Evolutionary conservation across 208 protist genomes (phyloP).

Genomic region (Acanthamoeba healyi): DNA sequence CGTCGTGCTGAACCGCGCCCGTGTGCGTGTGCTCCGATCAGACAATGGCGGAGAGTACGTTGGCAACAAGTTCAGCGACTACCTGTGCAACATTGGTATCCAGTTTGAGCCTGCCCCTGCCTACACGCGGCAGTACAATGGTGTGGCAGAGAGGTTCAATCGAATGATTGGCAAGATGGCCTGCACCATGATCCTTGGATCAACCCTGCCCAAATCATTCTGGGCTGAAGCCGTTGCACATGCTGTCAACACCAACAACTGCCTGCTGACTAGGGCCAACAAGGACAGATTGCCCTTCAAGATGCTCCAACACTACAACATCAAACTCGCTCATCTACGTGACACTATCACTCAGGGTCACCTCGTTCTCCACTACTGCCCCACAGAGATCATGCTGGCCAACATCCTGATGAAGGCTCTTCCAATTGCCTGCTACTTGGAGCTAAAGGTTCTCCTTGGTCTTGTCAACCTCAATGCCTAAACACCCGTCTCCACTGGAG

Average conservation of each 20-base stretch:
- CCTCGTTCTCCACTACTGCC: neutral
- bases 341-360: neutral
- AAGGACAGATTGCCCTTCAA: too few species aligned
- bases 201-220: neutral
- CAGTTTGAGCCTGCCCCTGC: neutral
- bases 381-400: neutral
- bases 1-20: neutral
- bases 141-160: neutral
- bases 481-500: too few species aligned
- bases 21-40: neutral
- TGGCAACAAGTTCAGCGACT: neutral
- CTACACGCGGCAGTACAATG: neutral
- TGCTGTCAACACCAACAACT: neutral
- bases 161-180: neutral
- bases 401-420: conserved; percentile 20
- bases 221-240: neutral
- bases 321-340: conserved; percentile 11
- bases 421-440: too few species aligned
- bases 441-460: neutral
- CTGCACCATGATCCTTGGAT: neutral
- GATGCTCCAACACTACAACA: conserved; percentile 51
- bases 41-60: neutral
- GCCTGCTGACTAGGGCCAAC: too few species aligned
- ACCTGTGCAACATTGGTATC: neutral
- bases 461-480: neutral